A percentile compares a stretch with the other conserved stretches of the same genome.
Evolutionary conservation across 441 rosid species (phyloP).

Genomic region (Jatropha podagrica): DNA sequence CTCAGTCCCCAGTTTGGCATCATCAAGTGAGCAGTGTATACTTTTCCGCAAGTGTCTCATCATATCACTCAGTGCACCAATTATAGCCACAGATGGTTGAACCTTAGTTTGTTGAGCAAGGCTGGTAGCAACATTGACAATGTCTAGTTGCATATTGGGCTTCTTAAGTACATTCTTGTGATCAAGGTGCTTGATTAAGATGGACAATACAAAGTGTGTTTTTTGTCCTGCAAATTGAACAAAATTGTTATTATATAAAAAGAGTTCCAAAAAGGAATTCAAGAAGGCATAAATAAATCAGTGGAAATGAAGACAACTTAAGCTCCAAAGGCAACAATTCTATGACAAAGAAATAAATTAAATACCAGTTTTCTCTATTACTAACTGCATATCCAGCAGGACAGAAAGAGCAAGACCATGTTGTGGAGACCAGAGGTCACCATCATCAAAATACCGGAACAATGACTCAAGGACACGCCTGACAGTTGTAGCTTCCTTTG

Average conservation of each 20-base stretch:
- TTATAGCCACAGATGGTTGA: conserved; percentile 64
- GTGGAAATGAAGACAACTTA: conserved; percentile 12
- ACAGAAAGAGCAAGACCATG: conserved; percentile 75
- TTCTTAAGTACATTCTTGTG: conserved; percentile 79
- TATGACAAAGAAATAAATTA: background rate
- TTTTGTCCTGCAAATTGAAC: conserved; percentile 52
- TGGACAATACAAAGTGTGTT: conserved; percentile 74
- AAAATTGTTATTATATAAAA: conserved; percentile 12
- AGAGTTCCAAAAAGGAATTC: background rate
- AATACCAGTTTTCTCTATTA: conserved; percentile 77
- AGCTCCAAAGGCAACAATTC: conserved; percentile 13
- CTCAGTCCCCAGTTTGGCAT: conserved; percentile 65
- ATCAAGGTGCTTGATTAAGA: conserved; percentile 86
- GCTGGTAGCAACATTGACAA: conserved; percentile 63
- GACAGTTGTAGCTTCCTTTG: conserved; percentile 85
- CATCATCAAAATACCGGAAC: conserved; percentile 77
- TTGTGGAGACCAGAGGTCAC: conserved; percentile 67
- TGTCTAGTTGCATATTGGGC: conserved; percentile 69
- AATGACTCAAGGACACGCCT: conserved; percentile 84
- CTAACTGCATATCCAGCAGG: conserved; percentile 69
- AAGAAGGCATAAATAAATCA: background rate
- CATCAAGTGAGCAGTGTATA: conserved; percentile 88
- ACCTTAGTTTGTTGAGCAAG: conserved; percentile 62
- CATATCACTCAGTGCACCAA: conserved; percentile 77
- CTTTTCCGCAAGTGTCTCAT: conserved; percentile 83